phyloP scores from a whole-genome alignment of 225 moss, liverwort and hornwort genomes.

The Pseudisothecium myosuroides region DNA sequence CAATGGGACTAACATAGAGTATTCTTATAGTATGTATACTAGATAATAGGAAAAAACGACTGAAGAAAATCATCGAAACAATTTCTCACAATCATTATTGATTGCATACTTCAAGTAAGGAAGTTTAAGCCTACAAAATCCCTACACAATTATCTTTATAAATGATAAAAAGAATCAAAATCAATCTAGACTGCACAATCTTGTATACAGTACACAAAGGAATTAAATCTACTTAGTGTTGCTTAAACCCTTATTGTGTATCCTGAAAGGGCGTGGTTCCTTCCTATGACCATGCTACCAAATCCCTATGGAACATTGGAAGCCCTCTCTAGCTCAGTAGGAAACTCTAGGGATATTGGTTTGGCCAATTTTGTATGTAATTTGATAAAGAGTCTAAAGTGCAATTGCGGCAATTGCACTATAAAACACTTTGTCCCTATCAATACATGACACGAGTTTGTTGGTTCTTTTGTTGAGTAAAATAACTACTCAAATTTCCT shows the following conservation, averaged over 20 bases:
- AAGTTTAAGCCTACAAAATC: background rate
- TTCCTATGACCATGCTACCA: no score
- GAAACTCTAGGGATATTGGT: no score
- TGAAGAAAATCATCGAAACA: background rate
- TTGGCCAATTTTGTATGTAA: no score
- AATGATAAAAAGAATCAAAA: background rate
- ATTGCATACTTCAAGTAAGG: background rate
- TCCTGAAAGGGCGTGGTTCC: background rate
- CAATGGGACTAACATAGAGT: background rate
- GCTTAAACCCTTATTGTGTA: background rate
- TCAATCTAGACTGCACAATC: background rate
- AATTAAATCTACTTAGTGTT: no score
- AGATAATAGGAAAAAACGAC: background rate
- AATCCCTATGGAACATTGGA: no score
- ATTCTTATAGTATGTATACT: background rate
- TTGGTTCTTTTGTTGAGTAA: no score
- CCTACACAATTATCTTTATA: background rate
- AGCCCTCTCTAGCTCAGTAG: no score
- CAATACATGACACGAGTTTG: no score
- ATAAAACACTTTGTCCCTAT: no score
- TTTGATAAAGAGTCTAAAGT: no score
- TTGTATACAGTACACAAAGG: rapidly evolving
- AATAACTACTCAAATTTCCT: no score
- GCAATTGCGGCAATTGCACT: no score
- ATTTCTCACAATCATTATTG: background rate